Evolutionary conservation across 345 rosid genomes (phyloP), one percentile per base, ranked within the genome.

Genomic region (Brassica rapa): DNA sequence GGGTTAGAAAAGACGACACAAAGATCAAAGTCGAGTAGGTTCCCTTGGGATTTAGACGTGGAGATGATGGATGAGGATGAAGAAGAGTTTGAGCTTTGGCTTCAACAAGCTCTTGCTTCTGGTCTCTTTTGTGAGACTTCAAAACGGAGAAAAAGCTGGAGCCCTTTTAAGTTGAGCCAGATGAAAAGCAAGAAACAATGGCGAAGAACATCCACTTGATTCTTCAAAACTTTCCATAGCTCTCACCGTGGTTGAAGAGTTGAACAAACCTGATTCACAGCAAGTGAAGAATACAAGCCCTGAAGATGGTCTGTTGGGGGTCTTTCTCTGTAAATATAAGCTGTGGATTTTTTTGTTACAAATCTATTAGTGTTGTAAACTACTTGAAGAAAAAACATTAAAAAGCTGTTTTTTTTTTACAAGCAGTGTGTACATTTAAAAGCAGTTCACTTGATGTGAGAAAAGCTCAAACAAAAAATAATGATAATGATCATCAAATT

Each of bases 61-160:
- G 46, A 39, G 46, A 39, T 39, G 46, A 39, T 39, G 46, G 46
- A 39, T 39, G 46, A 39, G 4, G 46, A 39, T 39, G 46, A 39
- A 39, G 46, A 39, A 10, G 46, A 39, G 46, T 39, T 39, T 39
- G 46, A 39, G 46, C 14, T 39, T 2, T 39, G 46, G 46, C 46
- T 39, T 10, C 46, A 39, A 10, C 46, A 39, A 10, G 97, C 93
- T 37, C 72, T 95, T 29, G 98, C 98, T 60, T 89, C 92, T 14
- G 98, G 99, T 64, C 90, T 91, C 70, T 95, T 95, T 46, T 91
- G 89, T n/a, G 99, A 93, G 79, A 89, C 94, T 41, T 86, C 94
- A 2, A 90, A 87, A 76, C 96, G 94, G 8, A 87, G 91, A 81
- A 93, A 93, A 81, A 95, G 94, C 81, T 95, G 92, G 99, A 93